Conservation (phyloP, 176 grass and related monocot species). For the Calamus simplicifolius region DNA sequence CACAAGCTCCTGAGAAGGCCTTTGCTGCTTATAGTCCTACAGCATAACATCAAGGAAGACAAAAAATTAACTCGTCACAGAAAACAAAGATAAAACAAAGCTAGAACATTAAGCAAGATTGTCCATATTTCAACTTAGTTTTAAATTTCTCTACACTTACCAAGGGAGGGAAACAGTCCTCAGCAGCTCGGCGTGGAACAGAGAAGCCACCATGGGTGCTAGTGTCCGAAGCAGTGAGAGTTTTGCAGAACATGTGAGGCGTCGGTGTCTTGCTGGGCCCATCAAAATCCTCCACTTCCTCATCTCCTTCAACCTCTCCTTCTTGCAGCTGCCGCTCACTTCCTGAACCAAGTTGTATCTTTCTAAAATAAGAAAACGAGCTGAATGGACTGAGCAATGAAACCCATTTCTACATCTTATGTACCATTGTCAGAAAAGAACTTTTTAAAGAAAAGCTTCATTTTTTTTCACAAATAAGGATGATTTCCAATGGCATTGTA, state of each 20-base stretch:
- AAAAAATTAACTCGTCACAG: no score
- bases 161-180: constrained; percentile 90
- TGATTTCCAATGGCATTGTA: no score
- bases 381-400: background rate
- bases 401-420: background rate
- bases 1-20: constrained; percentile 95
- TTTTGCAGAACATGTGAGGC: constrained; percentile 99
- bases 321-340: constrained; percentile 31
- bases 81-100: no score
- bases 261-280: constrained; percentile 44
- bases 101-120: no score
- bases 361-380: background rate
- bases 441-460: no score
- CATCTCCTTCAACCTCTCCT: constrained; percentile 36
- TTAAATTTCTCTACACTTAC: constrained; percentile 21
- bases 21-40: constrained; percentile 90
- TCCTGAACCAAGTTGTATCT: constrained; percentile 26
- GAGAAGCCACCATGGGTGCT: constrained; percentile 98
- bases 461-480: no score
- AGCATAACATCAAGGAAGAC: no score
- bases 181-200: constrained; percentile 92
- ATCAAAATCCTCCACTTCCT: constrained; percentile 33
- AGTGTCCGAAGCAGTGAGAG: constrained; percentile 91
- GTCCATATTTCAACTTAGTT: no score
- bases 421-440: no score